Evolutionary conservation across 495 filamentous ascomycete species (phyloP).

Genomic region (Neurospora sp.): DNA sequence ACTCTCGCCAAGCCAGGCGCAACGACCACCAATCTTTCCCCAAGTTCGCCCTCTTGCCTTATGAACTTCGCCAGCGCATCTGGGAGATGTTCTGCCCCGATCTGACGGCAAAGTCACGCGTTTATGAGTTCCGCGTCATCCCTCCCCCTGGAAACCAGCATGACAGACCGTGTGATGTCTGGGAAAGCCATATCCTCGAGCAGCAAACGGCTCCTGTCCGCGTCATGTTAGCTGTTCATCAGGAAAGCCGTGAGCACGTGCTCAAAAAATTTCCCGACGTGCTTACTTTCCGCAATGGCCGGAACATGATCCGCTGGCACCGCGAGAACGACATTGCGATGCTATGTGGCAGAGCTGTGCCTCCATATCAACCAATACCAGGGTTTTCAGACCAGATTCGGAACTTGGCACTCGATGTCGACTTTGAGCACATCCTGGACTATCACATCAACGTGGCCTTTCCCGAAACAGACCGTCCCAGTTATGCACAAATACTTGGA

Average conservation of each 20-base stretch:
- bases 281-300: slow-evolving; percentile 10
- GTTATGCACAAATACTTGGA: neutral
- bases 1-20: neutral
- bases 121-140: slow-evolving; percentile 11
- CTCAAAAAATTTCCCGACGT: slow-evolving; percentile 23
- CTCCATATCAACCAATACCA: neutral
- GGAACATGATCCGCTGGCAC: slow-evolving; percentile 20
- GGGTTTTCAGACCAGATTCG: slow-evolving; percentile 14
- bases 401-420: slow-evolving; percentile 12
- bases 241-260: slow-evolving; percentile 26
- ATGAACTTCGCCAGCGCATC: slow-evolving; percentile 29
- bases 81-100: slow-evolving; percentile 33
- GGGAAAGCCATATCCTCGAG: slow-evolving; percentile 8
- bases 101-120: slow-evolving; percentile 18
- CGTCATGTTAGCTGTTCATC: slow-evolving; percentile 19
- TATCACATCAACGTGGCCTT: neutral
- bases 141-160: neutral
- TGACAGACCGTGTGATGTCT: neutral
- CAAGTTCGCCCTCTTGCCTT: slow-evolving; percentile 27
- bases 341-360: neutral
- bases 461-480: neutral
- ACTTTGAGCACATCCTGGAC: neutral
- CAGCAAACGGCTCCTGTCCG: slow-evolving; percentile 23
- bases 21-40: slow-evolving; percentile 24
- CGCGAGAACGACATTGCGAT: slow-evolving; percentile 23